Evolutionary conservation across 352 stramenopile genomes (phyloP).

Genomic region (Pilasporangium apinafurcum): DNA sequence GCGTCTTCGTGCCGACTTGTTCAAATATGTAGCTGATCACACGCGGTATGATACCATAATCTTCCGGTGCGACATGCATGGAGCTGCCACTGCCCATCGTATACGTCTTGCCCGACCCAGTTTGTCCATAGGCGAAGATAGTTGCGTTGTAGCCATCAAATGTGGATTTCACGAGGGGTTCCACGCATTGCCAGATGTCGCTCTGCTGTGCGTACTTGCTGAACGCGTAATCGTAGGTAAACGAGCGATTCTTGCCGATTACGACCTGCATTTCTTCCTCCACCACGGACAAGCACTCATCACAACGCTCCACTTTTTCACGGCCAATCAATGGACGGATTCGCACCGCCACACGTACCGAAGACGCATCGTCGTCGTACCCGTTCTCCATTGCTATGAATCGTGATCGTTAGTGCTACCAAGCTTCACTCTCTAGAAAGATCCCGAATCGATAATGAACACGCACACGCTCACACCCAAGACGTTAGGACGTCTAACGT

Average conservation of each 20-base stretch:
- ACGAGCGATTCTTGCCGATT: constrained; percentile 84
- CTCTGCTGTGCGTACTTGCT: constrained; percentile 79
- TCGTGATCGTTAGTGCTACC: too few species aligned
- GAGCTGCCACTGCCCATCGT: constrained; percentile 87
- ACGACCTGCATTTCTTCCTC: constrained; percentile 81
- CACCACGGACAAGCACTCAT: constrained; percentile 83
- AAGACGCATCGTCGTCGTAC: constrained; percentile 45
- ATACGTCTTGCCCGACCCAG: constrained; percentile 82
- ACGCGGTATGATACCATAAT: constrained; percentile 85
- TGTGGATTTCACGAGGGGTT: constrained; percentile 69
- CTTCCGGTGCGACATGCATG: constrained; percentile 67
- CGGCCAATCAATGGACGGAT: constrained; percentile 83
- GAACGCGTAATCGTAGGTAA: constrained; percentile 90
- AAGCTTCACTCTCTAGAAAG: too few species aligned
- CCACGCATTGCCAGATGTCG: constrained; percentile 82
- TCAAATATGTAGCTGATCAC: constrained; percentile 85
- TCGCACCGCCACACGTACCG: constrained; percentile 79
- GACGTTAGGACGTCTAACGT: too few species aligned
- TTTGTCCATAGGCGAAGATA: constrained; percentile 88
- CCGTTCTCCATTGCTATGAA: constrained; percentile 10
- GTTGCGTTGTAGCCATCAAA: constrained; percentile 89
- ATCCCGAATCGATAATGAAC: too few species aligned
- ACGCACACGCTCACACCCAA: too few species aligned
- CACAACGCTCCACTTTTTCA: constrained; percentile 85
- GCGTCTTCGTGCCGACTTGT: constrained; percentile 54